Conservation (phyloP, 768 basidiomycete genomes). For the Podaxis sp. region DNA sequence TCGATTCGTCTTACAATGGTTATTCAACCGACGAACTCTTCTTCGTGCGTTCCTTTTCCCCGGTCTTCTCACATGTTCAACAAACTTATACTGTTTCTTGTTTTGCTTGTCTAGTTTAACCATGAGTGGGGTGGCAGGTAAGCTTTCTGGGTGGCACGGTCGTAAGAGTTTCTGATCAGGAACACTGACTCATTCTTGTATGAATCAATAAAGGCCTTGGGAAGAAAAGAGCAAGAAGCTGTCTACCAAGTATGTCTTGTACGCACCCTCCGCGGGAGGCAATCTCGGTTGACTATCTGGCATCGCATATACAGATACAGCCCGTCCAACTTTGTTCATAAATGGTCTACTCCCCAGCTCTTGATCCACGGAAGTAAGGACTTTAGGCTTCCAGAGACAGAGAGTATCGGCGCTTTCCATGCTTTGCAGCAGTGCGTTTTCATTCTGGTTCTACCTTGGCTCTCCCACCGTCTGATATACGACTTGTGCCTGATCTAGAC, state of each 20-base stretch:
- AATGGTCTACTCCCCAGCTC: slow-evolving; percentile 86
- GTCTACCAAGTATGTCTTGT: slow-evolving; percentile 50
- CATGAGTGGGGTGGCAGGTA: slow-evolving; percentile 79
- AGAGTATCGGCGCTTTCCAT: slow-evolving; percentile 83
- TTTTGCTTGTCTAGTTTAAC: slow-evolving; percentile 56
- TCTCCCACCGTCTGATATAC: not conserved
- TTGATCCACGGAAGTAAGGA: slow-evolving; percentile 88
- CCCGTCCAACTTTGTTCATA: slow-evolving; percentile 77
- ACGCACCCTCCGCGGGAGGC: too few relatives aligned
- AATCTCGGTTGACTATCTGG: too few relatives aligned
- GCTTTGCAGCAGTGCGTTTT: slow-evolving; percentile 75
- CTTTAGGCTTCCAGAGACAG: slow-evolving; percentile 82
- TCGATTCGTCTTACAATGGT: slow-evolving; percentile 78
- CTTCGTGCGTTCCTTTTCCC: slow-evolving; percentile 57
- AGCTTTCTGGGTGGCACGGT: not conserved
- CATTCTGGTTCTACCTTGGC: not conserved
- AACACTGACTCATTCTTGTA: not conserved
- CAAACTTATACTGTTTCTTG: not conserved
- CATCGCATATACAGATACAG: slow-evolving; percentile 52
- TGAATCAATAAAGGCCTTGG: slow-evolving; percentile 54
- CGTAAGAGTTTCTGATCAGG: not conserved
- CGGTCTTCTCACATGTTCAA: not conserved
- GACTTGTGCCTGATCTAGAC: slow-evolving; percentile 36
- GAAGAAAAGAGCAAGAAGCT: slow-evolving; percentile 53
- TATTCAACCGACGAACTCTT: slow-evolving; percentile 90